These are phyloP conservation scores for Fusarium algeriense DNA, from an alignment of 2,329 filamentous ascomycete genomes.

Conservation along the genomic window DNA sequence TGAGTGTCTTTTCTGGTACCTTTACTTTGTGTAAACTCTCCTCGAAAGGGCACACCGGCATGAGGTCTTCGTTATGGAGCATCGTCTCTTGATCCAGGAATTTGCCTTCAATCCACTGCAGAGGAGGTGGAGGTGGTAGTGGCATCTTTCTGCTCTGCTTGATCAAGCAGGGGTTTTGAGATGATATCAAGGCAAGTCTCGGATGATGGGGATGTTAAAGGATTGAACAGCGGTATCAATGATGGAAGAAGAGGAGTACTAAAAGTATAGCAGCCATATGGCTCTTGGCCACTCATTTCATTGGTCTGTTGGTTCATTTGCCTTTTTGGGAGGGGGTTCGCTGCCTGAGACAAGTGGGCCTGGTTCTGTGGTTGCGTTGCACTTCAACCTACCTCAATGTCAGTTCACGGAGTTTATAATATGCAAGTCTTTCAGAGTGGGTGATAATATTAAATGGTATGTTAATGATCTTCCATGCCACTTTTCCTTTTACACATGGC, in stretches of 20 bases:
- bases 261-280: neutral
- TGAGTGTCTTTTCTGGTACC: neutral
- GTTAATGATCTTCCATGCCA: too few relatives aligned
- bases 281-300: neutral
- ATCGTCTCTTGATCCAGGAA: neutral
- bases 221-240: too few relatives aligned
- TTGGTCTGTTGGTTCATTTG: neutral
- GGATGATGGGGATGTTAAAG: too few relatives aligned
- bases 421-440: too few relatives aligned
- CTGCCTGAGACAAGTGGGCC: neutral
- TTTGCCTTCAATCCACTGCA: fast-evolving
- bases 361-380: too few relatives aligned
- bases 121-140: neutral
- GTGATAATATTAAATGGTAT: too few relatives aligned
- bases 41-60: neutral
- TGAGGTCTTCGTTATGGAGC: fast-evolving
- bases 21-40: neutral
- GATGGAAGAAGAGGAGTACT: neutral
- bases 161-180: too few relatives aligned
- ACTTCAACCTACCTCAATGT: too few relatives aligned
- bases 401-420: neutral
- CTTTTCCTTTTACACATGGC: too few relatives aligned
- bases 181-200: too few relatives aligned
- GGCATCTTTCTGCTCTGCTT: neutral
- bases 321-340: too few relatives aligned